Conservation (phyloP, 73 alveolate species). For the Halteria grandinella region DNA sequence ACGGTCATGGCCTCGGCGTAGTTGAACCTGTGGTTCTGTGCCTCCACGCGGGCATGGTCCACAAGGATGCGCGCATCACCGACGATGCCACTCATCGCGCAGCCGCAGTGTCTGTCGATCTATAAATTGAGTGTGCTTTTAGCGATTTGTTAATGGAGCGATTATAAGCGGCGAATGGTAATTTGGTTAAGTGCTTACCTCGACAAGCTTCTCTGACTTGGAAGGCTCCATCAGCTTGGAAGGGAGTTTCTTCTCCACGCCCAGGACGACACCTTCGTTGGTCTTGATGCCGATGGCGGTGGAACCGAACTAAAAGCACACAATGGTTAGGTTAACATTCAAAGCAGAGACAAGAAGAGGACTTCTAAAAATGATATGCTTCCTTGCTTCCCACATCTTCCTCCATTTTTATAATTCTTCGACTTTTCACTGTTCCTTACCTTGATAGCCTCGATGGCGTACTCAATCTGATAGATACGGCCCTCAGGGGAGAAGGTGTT, state of each 20-base stretch:
- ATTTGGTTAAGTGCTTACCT: slow-evolving; percentile 24
- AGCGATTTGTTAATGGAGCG: too few species aligned
- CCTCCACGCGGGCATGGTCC: slow-evolving; percentile 96
- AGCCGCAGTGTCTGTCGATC: slow-evolving; percentile 80
- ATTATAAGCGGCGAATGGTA: too few species aligned
- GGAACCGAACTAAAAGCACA: slow-evolving; percentile 75
- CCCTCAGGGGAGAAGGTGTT: slow-evolving; percentile 97
- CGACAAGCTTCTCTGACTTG: slow-evolving; percentile 83
- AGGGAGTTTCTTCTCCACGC: slow-evolving; percentile 90
- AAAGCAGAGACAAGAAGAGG: too few species aligned
- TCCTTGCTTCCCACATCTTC: slow-evolving; percentile 5
- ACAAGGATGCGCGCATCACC: slow-evolving; percentile 94
- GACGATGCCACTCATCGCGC: slow-evolving; percentile 91
- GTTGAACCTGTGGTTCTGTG: slow-evolving; percentile 92
- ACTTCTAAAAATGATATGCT: not conserved
- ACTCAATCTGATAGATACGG: slow-evolving; percentile 92
- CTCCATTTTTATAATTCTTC: slow-evolving; percentile 2
- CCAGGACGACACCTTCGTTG: slow-evolving; percentile 90
- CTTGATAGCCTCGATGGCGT: slow-evolving; percentile 95
- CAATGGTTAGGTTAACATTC: too few species aligned
- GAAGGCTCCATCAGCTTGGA: slow-evolving; percentile 87
- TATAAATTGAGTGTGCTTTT: not conserved
- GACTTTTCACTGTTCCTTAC: too few species aligned
- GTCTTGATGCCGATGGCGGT: slow-evolving; percentile 90
- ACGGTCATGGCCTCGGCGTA: slow-evolving; percentile 88